phyloP scores from a whole-genome alignment of 148 eudicot species.

The Chenopodium formosanum region DNA sequence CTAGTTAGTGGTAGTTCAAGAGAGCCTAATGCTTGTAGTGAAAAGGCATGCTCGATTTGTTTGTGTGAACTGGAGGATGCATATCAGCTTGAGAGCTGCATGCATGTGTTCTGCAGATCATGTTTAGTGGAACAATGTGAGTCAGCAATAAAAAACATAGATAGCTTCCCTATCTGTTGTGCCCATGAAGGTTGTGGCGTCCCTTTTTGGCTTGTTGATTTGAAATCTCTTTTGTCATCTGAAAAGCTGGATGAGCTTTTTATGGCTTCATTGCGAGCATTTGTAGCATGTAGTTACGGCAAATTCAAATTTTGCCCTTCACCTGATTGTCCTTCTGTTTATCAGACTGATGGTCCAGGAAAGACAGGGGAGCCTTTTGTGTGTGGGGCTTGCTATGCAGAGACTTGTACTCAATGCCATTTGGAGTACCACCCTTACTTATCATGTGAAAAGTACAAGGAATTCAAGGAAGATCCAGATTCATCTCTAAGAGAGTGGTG shows the following conservation, averaged over 20 bases:
- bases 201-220: constrained; percentile 52
- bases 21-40: constrained; percentile 21
- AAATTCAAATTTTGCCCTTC: constrained; percentile 81
- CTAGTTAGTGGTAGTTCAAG: constrained; percentile 27
- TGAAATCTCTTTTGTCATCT: constrained; percentile 46
- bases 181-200: constrained; percentile 55
- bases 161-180: constrained; percentile 71
- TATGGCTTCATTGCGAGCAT: constrained; percentile 68
- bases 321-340: constrained; percentile 89
- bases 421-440: constrained; percentile 67
- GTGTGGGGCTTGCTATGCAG: constrained; percentile 81
- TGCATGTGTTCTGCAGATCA: constrained; percentile 61
- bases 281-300: constrained; percentile 63
- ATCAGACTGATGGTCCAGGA: constrained; percentile 43
- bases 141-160: constrained; percentile 65
- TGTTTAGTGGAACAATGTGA: constrained; percentile 91
- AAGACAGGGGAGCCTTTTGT: constrained; percentile 44
- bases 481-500: constrained; percentile 72
- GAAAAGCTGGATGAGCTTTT: constrained; percentile 85
- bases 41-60: constrained; percentile 66
- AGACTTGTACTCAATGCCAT: constrained; percentile 84
- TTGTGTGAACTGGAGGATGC: constrained; percentile 77
- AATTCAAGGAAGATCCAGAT: constrained; percentile 84
- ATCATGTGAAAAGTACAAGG: constrained; percentile 74
- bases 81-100: constrained; percentile 60